Evolutionary conservation across 2,329 filamentous ascomycete species (phyloP), one percentile per base, ranked within the genome.

Genomic region (Ascochyta rabiei): DNA sequence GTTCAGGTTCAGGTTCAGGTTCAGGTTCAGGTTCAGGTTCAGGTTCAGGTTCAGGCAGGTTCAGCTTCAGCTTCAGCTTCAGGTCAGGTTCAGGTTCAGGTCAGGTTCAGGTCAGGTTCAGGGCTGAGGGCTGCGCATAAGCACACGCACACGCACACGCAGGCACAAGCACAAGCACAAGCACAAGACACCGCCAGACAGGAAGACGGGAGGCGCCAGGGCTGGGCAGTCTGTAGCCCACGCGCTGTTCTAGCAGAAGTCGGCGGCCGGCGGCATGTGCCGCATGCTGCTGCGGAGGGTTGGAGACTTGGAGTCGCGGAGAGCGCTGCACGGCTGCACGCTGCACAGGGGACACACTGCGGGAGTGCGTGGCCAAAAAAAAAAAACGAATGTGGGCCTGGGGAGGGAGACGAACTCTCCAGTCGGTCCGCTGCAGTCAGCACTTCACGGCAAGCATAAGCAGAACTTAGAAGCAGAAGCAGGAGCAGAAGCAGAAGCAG

Each of bases 71-170:
- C n/a, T n/a, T n/a, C n/a, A n/a, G n/a, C n/a, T n/a, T n/a, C n/a
- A n/a, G n/a, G n/a, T n/a, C n/a, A n/a, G n/a, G n/a, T n/a, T n/a
- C n/a, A n/a, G n/a, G n/a, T n/a, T n/a, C n/a, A 31, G 23, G 51
- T 56, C 54, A 63, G 53, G 57, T 30, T 28, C 47, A 15, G 34
- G 31, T 28, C 47, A 15, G 34, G 31, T 55, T 57, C 54, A 63
- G 52, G 57, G 56, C 49, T 56, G 58, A 42, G 57, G 60, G 53
- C 60, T 60, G 62, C 66, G 68, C 68, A 70, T 68, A 67, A 63
- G 64, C 64, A 66, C 57, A 45, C 56, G 48, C 21, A 23, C 21
- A 23, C 4, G 21, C 21, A 23, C 21, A 23, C 3, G 21, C 21
- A 23, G 21, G 21, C 21, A 23, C 21, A 23, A 6, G 21, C 21